Percentiles rank a stretch among this genome's conserved stretches.
These are phyloP conservation scores for Camellia japonica DNA, from an alignment of 148 eudicot species.

Conservation along the genomic window DNA sequence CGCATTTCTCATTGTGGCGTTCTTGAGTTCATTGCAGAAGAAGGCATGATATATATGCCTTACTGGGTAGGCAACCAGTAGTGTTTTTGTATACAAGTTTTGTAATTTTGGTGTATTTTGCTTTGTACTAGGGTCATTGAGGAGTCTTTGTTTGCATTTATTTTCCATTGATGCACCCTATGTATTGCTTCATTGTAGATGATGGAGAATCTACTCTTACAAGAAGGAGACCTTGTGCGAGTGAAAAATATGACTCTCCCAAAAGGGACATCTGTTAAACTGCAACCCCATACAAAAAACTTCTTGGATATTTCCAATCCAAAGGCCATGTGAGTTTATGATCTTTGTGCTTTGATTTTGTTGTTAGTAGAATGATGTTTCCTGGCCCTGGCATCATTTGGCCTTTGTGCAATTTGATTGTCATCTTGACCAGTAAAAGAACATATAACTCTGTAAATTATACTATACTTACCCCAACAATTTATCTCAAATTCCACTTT, in stretches of 20 bases:
- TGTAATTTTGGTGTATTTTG: neutral
- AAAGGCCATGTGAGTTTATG: slow-evolving; percentile 81
- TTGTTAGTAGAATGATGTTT: neutral
- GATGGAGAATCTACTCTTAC: slow-evolving; percentile 95
- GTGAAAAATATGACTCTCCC: slow-evolving; percentile 84
- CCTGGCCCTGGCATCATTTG: neutral
- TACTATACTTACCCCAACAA: too few relatives aligned
- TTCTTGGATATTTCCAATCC: slow-evolving; percentile 97
- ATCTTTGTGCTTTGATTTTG: neutral
- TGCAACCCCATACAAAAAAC: slow-evolving; percentile 91
- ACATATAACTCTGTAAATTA: too few relatives aligned
- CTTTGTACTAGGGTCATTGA: neutral
- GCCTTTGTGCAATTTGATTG: too few relatives aligned
- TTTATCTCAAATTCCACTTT: too few relatives aligned
- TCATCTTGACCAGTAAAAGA: too few relatives aligned
- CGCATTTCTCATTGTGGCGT: slow-evolving; percentile 86
- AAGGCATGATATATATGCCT: slow-evolving; percentile 98
- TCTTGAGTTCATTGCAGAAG: slow-evolving; percentile 94
- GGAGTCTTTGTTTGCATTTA: neutral
- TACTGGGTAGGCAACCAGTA: slow-evolving; percentile 64
- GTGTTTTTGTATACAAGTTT: neutral
- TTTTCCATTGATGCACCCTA: neutral
- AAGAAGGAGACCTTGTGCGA: slow-evolving; percentile 86
- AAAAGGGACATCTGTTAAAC: slow-evolving; percentile 87
- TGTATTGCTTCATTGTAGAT: slow-evolving; percentile 40